Base-by-base conservation (phyloP, 352 stramenopile genomes). In the Phytophthora pluvialis region DNA sequence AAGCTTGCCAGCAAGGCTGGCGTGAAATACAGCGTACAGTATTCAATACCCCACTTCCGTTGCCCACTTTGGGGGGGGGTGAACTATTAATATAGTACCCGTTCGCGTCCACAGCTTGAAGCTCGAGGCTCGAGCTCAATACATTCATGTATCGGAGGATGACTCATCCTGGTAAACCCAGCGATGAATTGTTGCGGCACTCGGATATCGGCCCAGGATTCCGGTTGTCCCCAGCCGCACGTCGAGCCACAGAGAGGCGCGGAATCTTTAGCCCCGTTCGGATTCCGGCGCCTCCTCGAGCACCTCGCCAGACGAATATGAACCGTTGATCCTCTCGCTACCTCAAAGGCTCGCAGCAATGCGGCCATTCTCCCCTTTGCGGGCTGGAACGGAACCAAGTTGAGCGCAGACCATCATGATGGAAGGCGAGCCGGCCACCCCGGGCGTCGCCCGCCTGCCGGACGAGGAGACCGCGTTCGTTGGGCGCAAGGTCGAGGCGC, bases 391-490 rank as follows among this genome's bases (percentile, higher is more conserved):
- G 44, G 25, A 57, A 45, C 28, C 16, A 43, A 28, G 25, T 38
- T 47, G 35, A 45, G 33, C 9, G 5, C 36, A 69, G 36, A 64
- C 36, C 53, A 47, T 44, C 16, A 71, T 71, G 63, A 67, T 67
- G 63, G 57, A 66, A 67, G 57, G 63, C 11, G 56, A 71, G 21
- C 2, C 63, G 15, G 42, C 26, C 9, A 60, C 55, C 26, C 47
- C 62, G 15, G 60, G 4, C 9, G 45, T 53, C 40, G 35, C 25
- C 33, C 63, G 56, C 18, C 18, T 54, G 5, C 42, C 63, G 28
- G 57, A 67, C 31, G 63, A 71, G n/a, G 56, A 67, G 56, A 71
- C 63, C 11, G 21, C 63, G 1, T 71, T 71, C 36, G 36, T 71
- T 3, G n/a, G 50, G 2, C 50, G 57, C 21, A 54, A 57, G 25